Base-by-base conservation (phyloP, 768 basidiomycete species). In the Tulasnella sp. region DNA sequence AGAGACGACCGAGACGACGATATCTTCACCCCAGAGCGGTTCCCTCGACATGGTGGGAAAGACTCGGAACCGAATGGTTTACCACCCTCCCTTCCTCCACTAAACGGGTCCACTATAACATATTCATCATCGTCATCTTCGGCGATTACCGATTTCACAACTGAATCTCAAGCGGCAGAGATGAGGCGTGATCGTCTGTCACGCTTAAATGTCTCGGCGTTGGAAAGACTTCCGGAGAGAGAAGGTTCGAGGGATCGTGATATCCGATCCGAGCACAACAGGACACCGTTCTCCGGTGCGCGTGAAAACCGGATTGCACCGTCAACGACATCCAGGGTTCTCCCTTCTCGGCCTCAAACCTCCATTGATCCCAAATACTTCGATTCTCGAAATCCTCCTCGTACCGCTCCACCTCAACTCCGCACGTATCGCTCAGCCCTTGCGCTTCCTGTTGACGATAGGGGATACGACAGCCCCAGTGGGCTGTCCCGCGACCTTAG, bases 361-460 rank as follows among this genome's bases (percentile, higher is more conserved):
- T 72, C 71, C 4, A 71, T 73, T 68, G 71, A 69, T 1, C 68
- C 62, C 29, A 61, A 62, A 52, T 61, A 54, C 43, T 65, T 60
- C 34, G 68, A 70, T 41, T 52, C 50, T 25, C 49, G 58, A 3
- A 62, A 54, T 7, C 69, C 69, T 19, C 69, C 72, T 21, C 66
- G 70, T 51, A 72, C 73, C 0, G 69, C 73, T 2, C 67, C 71
- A n/a, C 55, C 55, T 34, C 50, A 52, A 40, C 17, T 35, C 50
- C 12, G 37, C 50, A 37, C 34, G 50, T 23, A 23, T 34, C 7
- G 46, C 46, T 12, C 46, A 25, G n/a, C n/a, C n/a, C n/a, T n/a
- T n/a, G n/a, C n/a, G n/a, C n/a, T n/a, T n/a, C n/a, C n/a, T n/a
- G n/a, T n/a, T n/a, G n/a, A n/a, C n/a, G n/a, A n/a, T n/a, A n/a